phyloP scores from a whole-genome alignment of 1,284 basidiomycete genomes.

The Coniophora puteana region DNA sequence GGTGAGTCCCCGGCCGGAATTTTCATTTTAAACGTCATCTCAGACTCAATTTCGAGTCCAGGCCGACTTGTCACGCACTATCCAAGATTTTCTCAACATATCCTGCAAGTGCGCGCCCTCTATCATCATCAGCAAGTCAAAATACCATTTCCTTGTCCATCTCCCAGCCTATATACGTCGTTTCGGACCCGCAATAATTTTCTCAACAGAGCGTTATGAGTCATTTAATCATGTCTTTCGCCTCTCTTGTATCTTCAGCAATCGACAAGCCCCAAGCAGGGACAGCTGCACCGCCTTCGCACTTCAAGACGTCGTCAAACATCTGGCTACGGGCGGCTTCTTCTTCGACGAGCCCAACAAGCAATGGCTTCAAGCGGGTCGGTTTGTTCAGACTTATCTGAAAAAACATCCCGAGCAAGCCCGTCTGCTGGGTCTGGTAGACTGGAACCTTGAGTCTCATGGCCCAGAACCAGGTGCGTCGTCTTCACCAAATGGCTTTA shows the following conservation, averaged over 20 bases:
- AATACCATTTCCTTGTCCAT: constrained; percentile 6
- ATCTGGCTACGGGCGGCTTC: constrained; percentile 9
- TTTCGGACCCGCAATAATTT: constrained; percentile 10
- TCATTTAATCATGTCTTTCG: constrained; percentile 10
- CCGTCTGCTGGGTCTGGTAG: not conserved
- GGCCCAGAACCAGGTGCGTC: too few species aligned
- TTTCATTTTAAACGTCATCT: not conserved
- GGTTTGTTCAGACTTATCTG: not conserved
- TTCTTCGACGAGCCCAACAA: constrained; percentile 2
- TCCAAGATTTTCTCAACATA: constrained; percentile 14
- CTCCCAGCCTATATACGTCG: constrained; percentile 5
- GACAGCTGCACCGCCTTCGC: constrained; percentile 15
- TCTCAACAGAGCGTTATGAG: constrained; percentile 10
- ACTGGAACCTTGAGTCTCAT: too few species aligned
- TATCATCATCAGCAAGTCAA: constrained; percentile 10
- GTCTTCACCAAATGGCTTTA: too few species aligned
- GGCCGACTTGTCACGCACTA: constrained; percentile 6
- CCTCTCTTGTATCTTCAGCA: constrained; percentile 13
- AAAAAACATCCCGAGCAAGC: not conserved
- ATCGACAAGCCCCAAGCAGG: constrained; percentile 11
- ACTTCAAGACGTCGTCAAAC: constrained; percentile 13
- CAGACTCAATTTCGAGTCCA: not conserved
- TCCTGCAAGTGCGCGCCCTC: constrained; percentile 4
- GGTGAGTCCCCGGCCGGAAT: constrained; percentile 11
- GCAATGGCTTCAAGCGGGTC: constrained; percentile 1